Evolutionary conservation across 1,139 yeast genomes (phyloP), one percentile per base, ranked within the genome.

Genomic region (Yamadazyma pseudoaaseri): DNA sequence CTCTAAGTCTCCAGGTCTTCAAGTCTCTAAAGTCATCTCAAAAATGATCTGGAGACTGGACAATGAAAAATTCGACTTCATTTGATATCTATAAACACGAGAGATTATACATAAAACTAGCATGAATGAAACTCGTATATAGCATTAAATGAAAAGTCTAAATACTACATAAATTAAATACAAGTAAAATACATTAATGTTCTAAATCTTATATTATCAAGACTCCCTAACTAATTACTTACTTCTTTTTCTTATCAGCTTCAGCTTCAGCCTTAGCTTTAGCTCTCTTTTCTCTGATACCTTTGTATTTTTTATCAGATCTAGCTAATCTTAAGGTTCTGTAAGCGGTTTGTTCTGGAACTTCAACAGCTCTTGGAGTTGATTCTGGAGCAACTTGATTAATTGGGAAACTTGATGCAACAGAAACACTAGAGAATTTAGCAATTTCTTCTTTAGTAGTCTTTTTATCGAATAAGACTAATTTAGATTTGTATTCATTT

Each of bases 201-300:
- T 18, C 21, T 18, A 18, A 18, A 18, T 18, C 21, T 18, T 18
- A 18, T 18, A 18, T 18, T 18, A 18, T 18, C 21, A 18, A 18
- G 21, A 18, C 21, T 18, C 21, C 21, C 21, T 18, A 18, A 18
- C 21, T 18, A 18, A 18, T 18, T 31, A 43, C 38, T 79, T 84
- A 85, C 81, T 87, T 87, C 87, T 87, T 87, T 63, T 68, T 66
- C 90, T 89, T 89, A 63, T 87, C 96, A 76, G 95, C 96, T 79
- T 90, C 97, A 70, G 97, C 97, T 76, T 86, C 97, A 72, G 97
- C 97, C 79, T 79, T 79, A 56, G 89, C 97, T 66, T 71, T 81
- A 60, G 95, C 95, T 77, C 96, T 86, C 95, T 90, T 90, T 67
- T 83, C 97, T 77, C 95, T 87, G 75, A 80, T 75, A 79, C 98